phyloP scores from a whole-genome alignment of 768 basidiomycete genomes.

The Favolaschia claudopus region DNA sequence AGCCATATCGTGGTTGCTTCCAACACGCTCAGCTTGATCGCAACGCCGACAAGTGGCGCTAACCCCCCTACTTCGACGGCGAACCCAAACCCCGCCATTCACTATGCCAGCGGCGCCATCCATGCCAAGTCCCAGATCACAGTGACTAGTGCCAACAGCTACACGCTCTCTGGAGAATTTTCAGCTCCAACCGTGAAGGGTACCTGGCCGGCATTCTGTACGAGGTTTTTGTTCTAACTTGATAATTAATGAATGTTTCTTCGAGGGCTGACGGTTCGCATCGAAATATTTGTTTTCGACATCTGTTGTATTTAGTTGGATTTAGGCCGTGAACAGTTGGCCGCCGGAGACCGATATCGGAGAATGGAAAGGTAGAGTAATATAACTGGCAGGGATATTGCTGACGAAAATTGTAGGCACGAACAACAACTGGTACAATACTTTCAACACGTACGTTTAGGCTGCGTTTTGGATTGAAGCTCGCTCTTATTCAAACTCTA shows the following conservation, averaged over 20 bases:
- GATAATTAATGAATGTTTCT: neutral
- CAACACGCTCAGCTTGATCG: constrained; percentile 48
- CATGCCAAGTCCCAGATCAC: constrained; percentile 52
- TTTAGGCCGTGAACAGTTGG: constrained; percentile 49
- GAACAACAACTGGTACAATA: constrained; percentile 51
- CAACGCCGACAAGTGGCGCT: constrained; percentile 48
- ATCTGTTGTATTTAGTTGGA: neutral
- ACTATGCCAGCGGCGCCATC: constrained; percentile 51
- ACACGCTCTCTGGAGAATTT: constrained; percentile 52
- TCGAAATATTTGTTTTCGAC: neutral
- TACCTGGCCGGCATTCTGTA: constrained; percentile 57
- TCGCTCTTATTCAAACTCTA: neutral
- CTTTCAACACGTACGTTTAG: constrained; percentile 46
- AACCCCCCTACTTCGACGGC: constrained; percentile 48
- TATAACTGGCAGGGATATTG: neutral
- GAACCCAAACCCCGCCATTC: constrained; percentile 51
- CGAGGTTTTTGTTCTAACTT: neutral
- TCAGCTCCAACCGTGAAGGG: constrained; percentile 48
- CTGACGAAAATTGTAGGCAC: constrained; percentile 34
- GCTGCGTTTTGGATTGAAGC: neutral
- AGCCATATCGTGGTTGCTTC: constrained; percentile 46
- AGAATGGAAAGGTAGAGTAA: constrained; percentile 50
- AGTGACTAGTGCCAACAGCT: constrained; percentile 44
- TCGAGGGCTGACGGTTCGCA: constrained; percentile 42
- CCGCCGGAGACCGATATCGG: constrained; percentile 53